phyloP scores from a whole-genome alignment of 176 grass and related monocot species.

The Rhipidocladum racemiflorum region DNA sequence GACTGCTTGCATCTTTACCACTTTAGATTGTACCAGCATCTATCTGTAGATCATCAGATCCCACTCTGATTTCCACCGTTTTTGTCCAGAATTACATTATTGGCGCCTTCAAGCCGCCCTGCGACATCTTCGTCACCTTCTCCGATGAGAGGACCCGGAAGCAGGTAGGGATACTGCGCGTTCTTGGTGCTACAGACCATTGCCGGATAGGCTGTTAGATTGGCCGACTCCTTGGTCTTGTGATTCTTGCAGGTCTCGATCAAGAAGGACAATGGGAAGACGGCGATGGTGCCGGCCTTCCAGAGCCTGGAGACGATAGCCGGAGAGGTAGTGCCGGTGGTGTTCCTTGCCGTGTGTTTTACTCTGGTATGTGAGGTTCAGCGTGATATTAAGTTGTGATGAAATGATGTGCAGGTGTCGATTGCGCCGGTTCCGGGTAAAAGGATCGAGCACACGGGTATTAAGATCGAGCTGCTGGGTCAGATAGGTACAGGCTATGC shows the following conservation, averaged over 20 bases:
- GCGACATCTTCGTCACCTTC: conserved; percentile 77
- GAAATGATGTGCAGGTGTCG: conserved; percentile 52
- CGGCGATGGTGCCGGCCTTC: conserved; percentile 70
- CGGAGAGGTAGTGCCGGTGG: conserved; percentile 57
- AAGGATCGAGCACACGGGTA: conserved; percentile 79
- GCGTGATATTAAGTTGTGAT: background rate
- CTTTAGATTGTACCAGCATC: background rate
- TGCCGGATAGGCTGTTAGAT: background rate
- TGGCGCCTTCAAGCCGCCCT: conserved; percentile 84
- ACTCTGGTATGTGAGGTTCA: background rate
- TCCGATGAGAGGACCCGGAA: conserved; percentile 74
- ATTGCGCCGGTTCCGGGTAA: conserved; percentile 85
- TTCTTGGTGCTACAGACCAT: background rate
- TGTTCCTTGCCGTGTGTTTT: background rate
- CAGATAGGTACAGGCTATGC: conserved; percentile 65
- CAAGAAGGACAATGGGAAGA: conserved; percentile 90
- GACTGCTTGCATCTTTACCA: background rate
- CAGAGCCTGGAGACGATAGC: conserved; percentile 81
- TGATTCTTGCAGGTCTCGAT: conserved; percentile 47
- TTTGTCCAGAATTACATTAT: conserved; percentile 67
- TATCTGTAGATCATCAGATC: background rate
- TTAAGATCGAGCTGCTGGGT: conserved; percentile 84
- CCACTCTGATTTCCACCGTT: conserved; percentile 4
- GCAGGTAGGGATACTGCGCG: conserved; percentile 45
- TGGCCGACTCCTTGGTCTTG: background rate